phyloP scores from a whole-genome alignment of 805 yeast genomes.

The Scheffersomyces stipitis region DNA sequence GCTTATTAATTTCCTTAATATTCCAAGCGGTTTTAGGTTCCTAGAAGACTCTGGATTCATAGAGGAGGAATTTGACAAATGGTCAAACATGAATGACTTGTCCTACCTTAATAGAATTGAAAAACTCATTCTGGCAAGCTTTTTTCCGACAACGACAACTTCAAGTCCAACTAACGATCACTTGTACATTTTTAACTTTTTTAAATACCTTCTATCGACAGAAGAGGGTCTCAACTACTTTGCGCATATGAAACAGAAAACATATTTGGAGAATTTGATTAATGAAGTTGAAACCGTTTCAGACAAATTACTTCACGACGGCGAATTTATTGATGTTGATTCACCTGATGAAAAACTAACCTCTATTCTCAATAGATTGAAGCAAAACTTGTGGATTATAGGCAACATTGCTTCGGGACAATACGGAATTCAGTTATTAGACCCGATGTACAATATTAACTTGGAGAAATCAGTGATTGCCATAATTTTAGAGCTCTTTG shows the following conservation, averaged over 20 bases:
- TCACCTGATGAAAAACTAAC: slow-evolving; percentile 26
- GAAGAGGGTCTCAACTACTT: slow-evolving; percentile 74
- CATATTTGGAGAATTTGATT: slow-evolving; percentile 42
- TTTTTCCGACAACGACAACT: neutral
- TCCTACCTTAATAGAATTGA: slow-evolving; percentile 43
- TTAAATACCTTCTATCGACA: slow-evolving; percentile 76
- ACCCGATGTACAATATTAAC: slow-evolving; percentile 26
- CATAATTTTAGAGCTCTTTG: slow-evolving; percentile 45
- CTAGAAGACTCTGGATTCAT: slow-evolving; percentile 58
- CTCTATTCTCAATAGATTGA: slow-evolving; percentile 37
- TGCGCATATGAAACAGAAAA: slow-evolving; percentile 38
- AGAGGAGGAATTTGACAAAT: slow-evolving; percentile 61
- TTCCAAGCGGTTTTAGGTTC: slow-evolving; percentile 68
- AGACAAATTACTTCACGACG: slow-evolving; percentile 13
- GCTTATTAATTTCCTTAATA: slow-evolving; percentile 61
- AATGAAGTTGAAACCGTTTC: slow-evolving; percentile 14
- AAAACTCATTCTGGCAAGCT: slow-evolving; percentile 21
- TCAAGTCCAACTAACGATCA: neutral
- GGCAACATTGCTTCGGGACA: slow-evolving; percentile 79
- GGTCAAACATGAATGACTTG: slow-evolving; percentile 54
- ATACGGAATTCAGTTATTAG: slow-evolving; percentile 56
- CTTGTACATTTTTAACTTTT: slow-evolving; percentile 52
- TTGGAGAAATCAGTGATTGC: slow-evolving; percentile 31
- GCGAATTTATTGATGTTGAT: slow-evolving; percentile 15
- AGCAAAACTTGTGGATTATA: slow-evolving; percentile 82